These are phyloP conservation scores for Whalleya microplaca DNA, from an alignment of 2,329 filamentous ascomycete genomes.

Conservation along the genomic window DNA sequence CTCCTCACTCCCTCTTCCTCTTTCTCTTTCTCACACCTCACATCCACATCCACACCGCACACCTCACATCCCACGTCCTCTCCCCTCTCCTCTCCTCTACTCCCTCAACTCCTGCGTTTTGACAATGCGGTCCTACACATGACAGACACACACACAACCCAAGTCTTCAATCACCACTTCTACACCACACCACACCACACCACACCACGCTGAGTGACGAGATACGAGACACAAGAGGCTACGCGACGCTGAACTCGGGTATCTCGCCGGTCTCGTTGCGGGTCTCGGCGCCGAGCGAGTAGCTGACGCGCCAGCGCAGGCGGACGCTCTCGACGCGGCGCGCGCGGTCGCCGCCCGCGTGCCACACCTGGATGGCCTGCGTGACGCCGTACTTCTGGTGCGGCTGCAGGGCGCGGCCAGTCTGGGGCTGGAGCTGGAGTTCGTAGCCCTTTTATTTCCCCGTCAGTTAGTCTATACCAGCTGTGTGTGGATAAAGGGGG, in stretches of 20 bases:
- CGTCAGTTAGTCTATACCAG: constrained; percentile 18
- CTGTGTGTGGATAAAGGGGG: not conserved
- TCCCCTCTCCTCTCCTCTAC: no score
- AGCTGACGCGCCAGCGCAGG: constrained; percentile 86
- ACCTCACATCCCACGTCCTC: no score
- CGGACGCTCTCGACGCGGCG: constrained; percentile 80
- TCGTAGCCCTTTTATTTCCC: constrained; percentile 67
- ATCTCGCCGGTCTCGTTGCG: constrained; percentile 87
- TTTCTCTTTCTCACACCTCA: not conserved
- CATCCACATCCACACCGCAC: no score
- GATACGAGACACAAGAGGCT: no score
- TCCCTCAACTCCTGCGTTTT: no score
- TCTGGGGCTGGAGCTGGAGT: constrained; percentile 83
- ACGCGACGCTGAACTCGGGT: constrained; percentile 75
- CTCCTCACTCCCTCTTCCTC: constrained; percentile 6
- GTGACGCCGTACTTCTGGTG: constrained; percentile 76
- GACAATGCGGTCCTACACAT: no score
- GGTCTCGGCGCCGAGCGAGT: constrained; percentile 67
- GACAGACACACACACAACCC: no score
- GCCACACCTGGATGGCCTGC: constrained; percentile 76
- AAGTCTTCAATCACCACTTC: no score
- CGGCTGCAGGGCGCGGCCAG: constrained; percentile 74
- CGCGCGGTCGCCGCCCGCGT: constrained; percentile 70
- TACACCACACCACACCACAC: no score
- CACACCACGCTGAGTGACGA: no score